These are phyloP conservation scores for Lithohypha guttulata DNA, from an alignment of 2,329 filamentous ascomycete species.

Conservation along the genomic window DNA sequence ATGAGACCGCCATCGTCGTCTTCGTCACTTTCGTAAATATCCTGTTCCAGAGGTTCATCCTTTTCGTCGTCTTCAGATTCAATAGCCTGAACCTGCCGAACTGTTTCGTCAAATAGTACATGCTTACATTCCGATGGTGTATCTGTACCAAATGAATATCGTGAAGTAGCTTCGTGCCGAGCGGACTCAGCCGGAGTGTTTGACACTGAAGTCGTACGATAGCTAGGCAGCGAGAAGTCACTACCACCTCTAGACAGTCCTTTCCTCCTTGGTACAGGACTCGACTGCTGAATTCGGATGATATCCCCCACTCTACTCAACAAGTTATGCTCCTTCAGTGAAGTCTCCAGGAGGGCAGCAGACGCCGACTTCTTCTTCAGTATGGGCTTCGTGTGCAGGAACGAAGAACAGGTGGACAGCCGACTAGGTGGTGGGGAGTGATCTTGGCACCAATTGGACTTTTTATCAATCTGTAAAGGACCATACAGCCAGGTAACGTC, in stretches of 20 bases:
- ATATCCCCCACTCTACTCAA: constrained; percentile 81
- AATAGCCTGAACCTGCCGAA: constrained; percentile 89
- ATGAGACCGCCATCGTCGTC: constrained; percentile 67
- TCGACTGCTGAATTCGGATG: constrained; percentile 68
- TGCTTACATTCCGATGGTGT: constrained; percentile 61
- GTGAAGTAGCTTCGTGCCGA: constrained; percentile 34
- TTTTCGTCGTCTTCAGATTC: constrained; percentile 73
- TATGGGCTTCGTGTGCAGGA: constrained; percentile 74
- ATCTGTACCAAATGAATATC: constrained; percentile 49
- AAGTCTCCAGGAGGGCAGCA: constrained; percentile 84
- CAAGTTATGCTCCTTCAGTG: constrained; percentile 75
- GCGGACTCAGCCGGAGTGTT: constrained; percentile 45
- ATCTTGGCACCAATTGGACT: constrained; percentile 39
- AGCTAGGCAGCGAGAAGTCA: constrained; percentile 56
- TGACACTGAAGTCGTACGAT: constrained; percentile 32
- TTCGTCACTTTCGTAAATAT: constrained; percentile 44
- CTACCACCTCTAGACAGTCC: constrained; percentile 53
- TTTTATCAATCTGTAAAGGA: constrained; percentile 65
- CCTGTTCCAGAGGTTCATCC: constrained; percentile 43
- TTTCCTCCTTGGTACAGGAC: constrained; percentile 42
- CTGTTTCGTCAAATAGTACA: constrained; percentile 94
- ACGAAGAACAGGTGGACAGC: constrained; percentile 54
- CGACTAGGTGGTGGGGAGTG: constrained; percentile 42
- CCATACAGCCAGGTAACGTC: constrained; percentile 98
- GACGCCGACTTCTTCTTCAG: constrained; percentile 95